Evolutionary conservation across 2,329 filamentous ascomycete species (phyloP).

Genomic region (Pseudogymnoascus verrucosus): DNA sequence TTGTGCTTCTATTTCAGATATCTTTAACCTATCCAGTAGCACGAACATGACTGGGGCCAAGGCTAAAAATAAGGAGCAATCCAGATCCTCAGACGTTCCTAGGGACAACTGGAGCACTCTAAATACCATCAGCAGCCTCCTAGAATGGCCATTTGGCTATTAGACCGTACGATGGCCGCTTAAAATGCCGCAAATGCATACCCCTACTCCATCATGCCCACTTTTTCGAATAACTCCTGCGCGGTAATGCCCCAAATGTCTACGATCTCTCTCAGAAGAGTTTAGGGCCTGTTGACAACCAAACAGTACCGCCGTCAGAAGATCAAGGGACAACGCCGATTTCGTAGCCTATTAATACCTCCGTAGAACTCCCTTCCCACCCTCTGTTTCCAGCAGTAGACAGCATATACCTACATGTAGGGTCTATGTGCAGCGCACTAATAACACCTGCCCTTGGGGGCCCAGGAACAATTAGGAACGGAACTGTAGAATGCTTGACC

Average conservation of each 20-base stretch:
- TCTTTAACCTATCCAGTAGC: background rate
- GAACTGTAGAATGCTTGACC: constrained; percentile 69
- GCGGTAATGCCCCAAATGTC: background rate
- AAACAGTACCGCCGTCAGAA: background rate
- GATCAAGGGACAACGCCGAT: constrained; percentile 39
- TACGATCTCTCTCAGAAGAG: background rate
- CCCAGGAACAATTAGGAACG: constrained; percentile 93
- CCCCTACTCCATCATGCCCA: background rate
- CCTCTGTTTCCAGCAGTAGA: constrained; percentile 86
- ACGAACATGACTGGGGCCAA: background rate
- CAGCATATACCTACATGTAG: constrained; percentile 82
- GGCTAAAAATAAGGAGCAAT: background rate
- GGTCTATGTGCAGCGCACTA: constrained; percentile 77
- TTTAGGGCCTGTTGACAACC: background rate
- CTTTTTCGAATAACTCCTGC: background rate
- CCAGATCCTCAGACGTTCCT: background rate
- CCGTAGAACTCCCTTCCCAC: constrained; percentile 87
- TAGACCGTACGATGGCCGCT: background rate
- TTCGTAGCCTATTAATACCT: constrained; percentile 91
- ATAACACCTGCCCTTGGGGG: constrained; percentile 78
- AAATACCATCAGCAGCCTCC: background rate
- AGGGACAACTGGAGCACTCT: background rate
- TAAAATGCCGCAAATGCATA: background rate
- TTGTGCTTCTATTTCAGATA: background rate
- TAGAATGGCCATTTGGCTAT: background rate